phyloP scores from a whole-genome alignment of 1,284 basidiomycete genomes.

The Ustilago nuda region DNA sequence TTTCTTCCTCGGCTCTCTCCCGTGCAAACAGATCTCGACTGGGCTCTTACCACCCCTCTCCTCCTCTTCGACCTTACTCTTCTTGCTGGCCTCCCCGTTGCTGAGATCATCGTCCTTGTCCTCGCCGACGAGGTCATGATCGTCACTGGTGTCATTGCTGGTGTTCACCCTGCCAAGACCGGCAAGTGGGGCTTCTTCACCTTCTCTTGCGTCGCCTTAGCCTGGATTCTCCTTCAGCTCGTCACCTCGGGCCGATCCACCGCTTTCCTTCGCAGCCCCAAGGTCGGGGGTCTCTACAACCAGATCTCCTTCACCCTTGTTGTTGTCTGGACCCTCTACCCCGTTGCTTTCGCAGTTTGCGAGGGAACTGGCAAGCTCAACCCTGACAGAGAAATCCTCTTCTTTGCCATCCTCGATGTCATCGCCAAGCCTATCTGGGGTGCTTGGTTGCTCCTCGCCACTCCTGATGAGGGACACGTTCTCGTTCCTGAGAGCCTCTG shows the following conservation, averaged over 20 bases:
- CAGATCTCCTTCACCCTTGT: constrained; percentile 57
- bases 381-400: constrained; percentile 58
- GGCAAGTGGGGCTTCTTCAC: constrained; percentile 62
- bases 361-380: constrained; percentile 57
- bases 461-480: constrained; percentile 59
- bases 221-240: constrained; percentile 50
- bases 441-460: constrained; percentile 53
- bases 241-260: constrained; percentile 53
- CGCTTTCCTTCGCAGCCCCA: constrained; percentile 58
- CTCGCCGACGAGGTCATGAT: constrained; percentile 60
- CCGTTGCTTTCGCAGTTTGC: constrained; percentile 55
- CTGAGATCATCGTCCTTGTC: constrained; percentile 56
- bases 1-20: neutral
- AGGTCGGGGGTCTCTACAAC: constrained; percentile 62
- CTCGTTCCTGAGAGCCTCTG: constrained; percentile 54
- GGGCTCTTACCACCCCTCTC: constrained; percentile 57
- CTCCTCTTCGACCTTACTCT: constrained; percentile 60
- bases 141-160: constrained; percentile 56
- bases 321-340: constrained; percentile 58
- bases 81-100: constrained; percentile 58
- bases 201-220: constrained; percentile 52
- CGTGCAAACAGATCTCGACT: constrained; percentile 53
- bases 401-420: constrained; percentile 60
- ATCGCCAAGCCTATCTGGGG: constrained; percentile 63
- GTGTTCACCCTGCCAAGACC: constrained; percentile 55